These are phyloP conservation scores for Gliomastix tumulicola DNA, from an alignment of 2,329 filamentous ascomycete genomes.

Conservation along the genomic window DNA sequence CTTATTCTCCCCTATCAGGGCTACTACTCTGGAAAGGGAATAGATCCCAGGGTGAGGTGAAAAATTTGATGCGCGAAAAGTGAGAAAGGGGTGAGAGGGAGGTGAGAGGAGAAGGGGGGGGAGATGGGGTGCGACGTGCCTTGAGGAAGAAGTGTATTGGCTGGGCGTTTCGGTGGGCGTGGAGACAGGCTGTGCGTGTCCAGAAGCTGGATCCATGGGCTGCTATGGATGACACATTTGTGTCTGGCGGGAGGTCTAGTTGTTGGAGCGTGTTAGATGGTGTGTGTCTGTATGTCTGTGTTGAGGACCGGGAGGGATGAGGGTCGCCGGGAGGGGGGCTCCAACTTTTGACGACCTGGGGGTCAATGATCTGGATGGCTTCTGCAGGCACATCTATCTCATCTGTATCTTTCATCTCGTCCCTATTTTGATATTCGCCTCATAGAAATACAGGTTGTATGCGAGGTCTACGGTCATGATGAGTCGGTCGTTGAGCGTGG, in stretches of 20 bases:
- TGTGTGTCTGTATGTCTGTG: background rate
- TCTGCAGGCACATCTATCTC: conserved; percentile 1
- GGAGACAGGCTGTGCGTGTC: conserved; percentile 2
- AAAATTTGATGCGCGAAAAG: background rate
- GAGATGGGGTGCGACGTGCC: too few species aligned
- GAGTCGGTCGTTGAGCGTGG: too few species aligned
- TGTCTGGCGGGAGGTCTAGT: background rate
- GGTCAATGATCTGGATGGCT: background rate
- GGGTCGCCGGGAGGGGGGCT: background rate
- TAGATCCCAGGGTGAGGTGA: too few species aligned
- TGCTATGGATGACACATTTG: background rate
- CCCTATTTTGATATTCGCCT: too few species aligned
- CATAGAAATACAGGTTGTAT: too few species aligned
- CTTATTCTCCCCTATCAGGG: too few species aligned
- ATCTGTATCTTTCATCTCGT: too few species aligned
- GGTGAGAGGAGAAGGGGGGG: too few species aligned
- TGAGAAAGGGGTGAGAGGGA: background rate
- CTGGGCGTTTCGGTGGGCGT: background rate
- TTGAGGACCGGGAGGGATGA: background rate
- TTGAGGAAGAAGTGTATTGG: conserved; percentile 3
- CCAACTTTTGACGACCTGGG: conserved; percentile 1
- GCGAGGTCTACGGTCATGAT: too few species aligned
- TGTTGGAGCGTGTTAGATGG: too few species aligned
- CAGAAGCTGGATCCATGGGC: conserved; percentile 4
- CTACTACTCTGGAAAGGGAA: too few species aligned